Conservation (phyloP, 805 yeast genomes). For the Naumovozyma baii region DNA sequence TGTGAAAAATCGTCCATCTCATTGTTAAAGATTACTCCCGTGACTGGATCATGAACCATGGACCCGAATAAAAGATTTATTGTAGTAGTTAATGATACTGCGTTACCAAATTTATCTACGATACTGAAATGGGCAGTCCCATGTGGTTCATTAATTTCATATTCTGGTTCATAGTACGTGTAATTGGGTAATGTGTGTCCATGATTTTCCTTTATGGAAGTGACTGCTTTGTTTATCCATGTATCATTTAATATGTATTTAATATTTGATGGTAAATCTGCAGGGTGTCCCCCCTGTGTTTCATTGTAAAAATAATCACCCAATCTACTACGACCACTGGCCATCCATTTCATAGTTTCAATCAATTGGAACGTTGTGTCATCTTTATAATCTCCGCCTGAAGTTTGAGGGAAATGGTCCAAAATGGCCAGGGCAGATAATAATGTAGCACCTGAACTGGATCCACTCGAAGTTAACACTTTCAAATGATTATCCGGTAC, state of each 20-base stretch:
- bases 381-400: conserved; percentile 39
- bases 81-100: conserved; percentile 83
- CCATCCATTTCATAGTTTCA: conserved; percentile 92
- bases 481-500: conserved; percentile 34
- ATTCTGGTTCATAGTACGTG: conserved; percentile 71
- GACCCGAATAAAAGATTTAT: conserved; percentile 80
- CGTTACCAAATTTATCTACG: conserved; percentile 63
- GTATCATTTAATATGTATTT: conserved; percentile 37
- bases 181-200: conserved; percentile 49
- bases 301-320: conserved; percentile 47
- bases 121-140: conserved; percentile 87
- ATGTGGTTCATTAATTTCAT: conserved; percentile 66
- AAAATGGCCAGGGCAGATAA: conserved; percentile 63
- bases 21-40: conserved; percentile 78
- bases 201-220: conserved; percentile 40
- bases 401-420: conserved; percentile 35
- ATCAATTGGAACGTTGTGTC: conserved; percentile 55
- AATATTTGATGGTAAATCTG: conserved; percentile 31
- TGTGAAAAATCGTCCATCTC: conserved; percentile 93
- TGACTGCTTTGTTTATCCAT: conserved; percentile 48
- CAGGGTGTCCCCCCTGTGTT: conserved; percentile 8
- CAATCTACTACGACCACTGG: conserved; percentile 71
- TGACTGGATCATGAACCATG: conserved; percentile 62
- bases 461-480: conserved; percentile 55
- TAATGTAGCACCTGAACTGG: conserved; percentile 78